Conservation (phyloP, 2,329 filamentous ascomycete genomes). For the Cladosporium sp. region DNA sequence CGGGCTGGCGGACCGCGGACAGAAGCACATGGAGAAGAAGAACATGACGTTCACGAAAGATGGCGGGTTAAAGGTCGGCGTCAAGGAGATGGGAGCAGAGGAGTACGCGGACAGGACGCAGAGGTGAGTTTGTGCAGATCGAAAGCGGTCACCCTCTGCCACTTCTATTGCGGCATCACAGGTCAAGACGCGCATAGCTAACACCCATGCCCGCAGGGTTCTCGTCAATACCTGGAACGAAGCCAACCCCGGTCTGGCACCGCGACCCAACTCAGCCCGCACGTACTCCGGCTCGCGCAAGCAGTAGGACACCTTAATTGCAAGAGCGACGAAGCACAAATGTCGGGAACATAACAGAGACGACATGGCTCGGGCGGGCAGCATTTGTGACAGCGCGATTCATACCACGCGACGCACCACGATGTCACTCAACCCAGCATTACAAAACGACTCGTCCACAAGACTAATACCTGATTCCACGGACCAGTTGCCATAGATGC, state of each 20-base stretch:
- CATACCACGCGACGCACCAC: no score
- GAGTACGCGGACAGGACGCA: conserved; percentile 71
- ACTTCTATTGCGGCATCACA: neutral
- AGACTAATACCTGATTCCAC: no score
- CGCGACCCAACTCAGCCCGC: conserved; percentile 1
- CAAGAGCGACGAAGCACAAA: no score
- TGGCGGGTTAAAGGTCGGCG: conserved; percentile 64
- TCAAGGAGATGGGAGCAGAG: conserved; percentile 65
- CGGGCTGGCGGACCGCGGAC: conserved; percentile 62
- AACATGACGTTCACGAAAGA: conserved; percentile 73
- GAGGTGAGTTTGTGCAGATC: conserved; percentile 33
- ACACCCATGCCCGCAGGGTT: conserved; percentile 25
- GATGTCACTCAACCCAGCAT: no score
- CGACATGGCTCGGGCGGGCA: no score
- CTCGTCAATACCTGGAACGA: conserved; percentile 50
- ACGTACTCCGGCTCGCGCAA: conserved; percentile 6
- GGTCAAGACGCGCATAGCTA: neutral
- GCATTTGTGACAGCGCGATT: neutral
- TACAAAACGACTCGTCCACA: no score
- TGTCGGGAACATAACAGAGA: neutral
- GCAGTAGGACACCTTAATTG: neutral
- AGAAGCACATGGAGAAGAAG: conserved; percentile 68
- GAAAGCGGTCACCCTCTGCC: neutral
- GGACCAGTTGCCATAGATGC: no score
- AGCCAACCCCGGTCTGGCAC: conserved; percentile 17